phyloP scores from a whole-genome alignment of 1,284 basidiomycete genomes.

The Phellinidium pouzarii region DNA sequence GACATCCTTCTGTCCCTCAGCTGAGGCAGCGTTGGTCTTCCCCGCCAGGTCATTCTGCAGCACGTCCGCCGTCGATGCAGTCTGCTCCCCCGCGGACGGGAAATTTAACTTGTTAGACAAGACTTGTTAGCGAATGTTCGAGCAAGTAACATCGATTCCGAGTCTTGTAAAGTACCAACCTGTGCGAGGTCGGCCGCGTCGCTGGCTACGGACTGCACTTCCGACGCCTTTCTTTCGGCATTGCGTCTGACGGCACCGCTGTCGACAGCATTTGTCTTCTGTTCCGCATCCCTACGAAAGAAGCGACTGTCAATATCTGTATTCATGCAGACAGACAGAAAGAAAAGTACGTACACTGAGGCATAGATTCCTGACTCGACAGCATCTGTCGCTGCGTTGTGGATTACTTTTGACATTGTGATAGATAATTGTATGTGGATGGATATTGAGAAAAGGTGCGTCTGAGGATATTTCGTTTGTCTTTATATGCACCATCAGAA shows the following conservation, averaged over 20 bases:
- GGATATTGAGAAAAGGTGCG: not conserved
- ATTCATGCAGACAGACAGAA: no score
- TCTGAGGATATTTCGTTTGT: no score
- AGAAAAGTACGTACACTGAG: constrained; percentile 16
- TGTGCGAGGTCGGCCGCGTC: constrained; percentile 23
- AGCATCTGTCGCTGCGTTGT: constrained; percentile 16
- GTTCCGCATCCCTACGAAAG: constrained; percentile 11
- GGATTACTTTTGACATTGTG: constrained; percentile 17
- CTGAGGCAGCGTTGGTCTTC: constrained; percentile 45
- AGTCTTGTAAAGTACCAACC: constrained; percentile 15
- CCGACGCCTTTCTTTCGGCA: constrained; percentile 18
- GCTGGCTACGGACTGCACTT: constrained; percentile 19
- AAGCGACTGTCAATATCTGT: no score
- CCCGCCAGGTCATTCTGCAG: constrained; percentile 36
- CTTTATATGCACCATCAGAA: no score
- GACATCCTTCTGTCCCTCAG: constrained; percentile 46
- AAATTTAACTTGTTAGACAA: constrained; percentile 35
- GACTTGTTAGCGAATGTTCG: not conserved
- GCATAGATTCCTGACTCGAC: constrained; percentile 19
- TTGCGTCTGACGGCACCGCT: constrained; percentile 5
- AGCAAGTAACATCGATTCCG: no score
- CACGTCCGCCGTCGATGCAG: constrained; percentile 35
- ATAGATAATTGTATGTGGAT: no score
- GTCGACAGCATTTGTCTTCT: not conserved
- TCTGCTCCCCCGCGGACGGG: constrained; percentile 36